Percentiles rank a stretch among this genome's conserved stretches.
Evolutionary conservation across 1,284 basidiomycete species (phyloP).

Genomic region (Megacollybia platyphylla): DNA sequence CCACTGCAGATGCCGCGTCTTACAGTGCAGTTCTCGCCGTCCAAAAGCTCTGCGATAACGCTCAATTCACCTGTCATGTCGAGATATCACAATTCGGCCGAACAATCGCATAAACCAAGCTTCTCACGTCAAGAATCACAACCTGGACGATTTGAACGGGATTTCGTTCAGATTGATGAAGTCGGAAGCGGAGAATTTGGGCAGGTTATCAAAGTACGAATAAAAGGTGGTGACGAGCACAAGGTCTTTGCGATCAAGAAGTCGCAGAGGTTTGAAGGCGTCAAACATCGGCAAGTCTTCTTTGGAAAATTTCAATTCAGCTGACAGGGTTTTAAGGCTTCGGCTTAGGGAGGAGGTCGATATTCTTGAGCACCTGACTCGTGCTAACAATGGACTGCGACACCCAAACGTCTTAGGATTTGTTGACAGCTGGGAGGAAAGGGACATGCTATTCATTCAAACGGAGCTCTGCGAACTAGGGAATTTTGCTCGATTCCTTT

Average conservation of each 20-base stretch:
- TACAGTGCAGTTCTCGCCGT: slow-evolving; percentile 30
- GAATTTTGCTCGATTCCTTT: slow-evolving; percentile 85
- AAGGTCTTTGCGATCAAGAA: slow-evolving; percentile 86
- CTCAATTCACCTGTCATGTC: slow-evolving; percentile 20
- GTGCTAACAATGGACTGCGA: slow-evolving; percentile 16
- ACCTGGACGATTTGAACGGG: slow-evolving; percentile 55
- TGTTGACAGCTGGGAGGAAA: slow-evolving; percentile 95
- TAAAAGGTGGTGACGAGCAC: slow-evolving; percentile 39
- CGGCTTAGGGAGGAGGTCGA: slow-evolving; percentile 94
- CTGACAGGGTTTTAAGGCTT: slow-evolving; percentile 32
- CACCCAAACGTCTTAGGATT: slow-evolving; percentile 85
- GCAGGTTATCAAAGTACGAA: slow-evolving; percentile 82
- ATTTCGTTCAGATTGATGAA: slow-evolving; percentile 73
- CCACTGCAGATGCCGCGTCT: slow-evolving; percentile 31
- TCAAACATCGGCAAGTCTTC: slow-evolving; percentile 68
- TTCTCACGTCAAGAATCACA: slow-evolving; percentile 16
- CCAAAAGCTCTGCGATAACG: slow-evolving; percentile 22
- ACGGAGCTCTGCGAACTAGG: slow-evolving; percentile 94
- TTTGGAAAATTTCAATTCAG: slow-evolving; percentile 11
- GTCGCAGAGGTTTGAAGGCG: slow-evolving; percentile 87
- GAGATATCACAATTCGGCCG: slow-evolving; percentile 10
- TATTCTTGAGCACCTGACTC: slow-evolving; percentile 72
- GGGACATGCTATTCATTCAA: slow-evolving; percentile 82
- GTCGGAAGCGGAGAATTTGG: slow-evolving; percentile 94
- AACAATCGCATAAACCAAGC: slow-evolving; percentile 7